Evolutionary conservation across 768 basidiomycete genomes (phyloP), one percentile per base, ranked within the genome.

Genomic region (Serendipita sp.): DNA sequence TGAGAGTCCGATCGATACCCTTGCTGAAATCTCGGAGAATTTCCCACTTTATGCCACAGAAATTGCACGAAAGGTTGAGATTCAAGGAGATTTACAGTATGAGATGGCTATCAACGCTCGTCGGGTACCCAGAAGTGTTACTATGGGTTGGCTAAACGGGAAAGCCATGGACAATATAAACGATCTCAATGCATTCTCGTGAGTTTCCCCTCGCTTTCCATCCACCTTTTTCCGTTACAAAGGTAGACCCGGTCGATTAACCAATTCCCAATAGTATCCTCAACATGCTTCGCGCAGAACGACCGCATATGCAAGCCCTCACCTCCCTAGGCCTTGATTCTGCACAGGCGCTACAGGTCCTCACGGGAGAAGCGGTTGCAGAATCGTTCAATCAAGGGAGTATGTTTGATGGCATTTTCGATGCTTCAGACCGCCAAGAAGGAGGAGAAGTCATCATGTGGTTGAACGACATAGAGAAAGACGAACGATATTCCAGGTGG

Each of bases 391-490:
- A 75, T n/a, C 79, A 76, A 45, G 75, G 73, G 13, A 80, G 75
- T 18, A 76, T 78, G 3, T 69, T 83, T 63, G 86, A 89, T 64
- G 89, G 86, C 0, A 68, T 96, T n/a, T 86, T 95, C 65, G 96
- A 98, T 73, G 87, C 92, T 1, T 92, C 88, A 65, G 95, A 99
- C 73, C 77, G 89, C 16, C 70, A 71, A 2, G 96, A 99, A 72
- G 90, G 81, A 1, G 91, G 86, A 0, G 78, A 75, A 41, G 78
- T 88, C 2, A 79, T 94, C 45, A 71, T 85, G 0, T 98, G 89
- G 83, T 89, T 87, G 86, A 99, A 98, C 73, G 86, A 99, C 71
- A 74, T 98, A 18, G 86, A 90, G 75, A 88, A 83, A 67, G 96
- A 98, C 73, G 77, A 75, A 45, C 78, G 84, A 78, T 91, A 75